Evolutionary conservation across 2,329 filamentous ascomycete genomes (phyloP).

Genomic region (Fusarium burgessii): DNA sequence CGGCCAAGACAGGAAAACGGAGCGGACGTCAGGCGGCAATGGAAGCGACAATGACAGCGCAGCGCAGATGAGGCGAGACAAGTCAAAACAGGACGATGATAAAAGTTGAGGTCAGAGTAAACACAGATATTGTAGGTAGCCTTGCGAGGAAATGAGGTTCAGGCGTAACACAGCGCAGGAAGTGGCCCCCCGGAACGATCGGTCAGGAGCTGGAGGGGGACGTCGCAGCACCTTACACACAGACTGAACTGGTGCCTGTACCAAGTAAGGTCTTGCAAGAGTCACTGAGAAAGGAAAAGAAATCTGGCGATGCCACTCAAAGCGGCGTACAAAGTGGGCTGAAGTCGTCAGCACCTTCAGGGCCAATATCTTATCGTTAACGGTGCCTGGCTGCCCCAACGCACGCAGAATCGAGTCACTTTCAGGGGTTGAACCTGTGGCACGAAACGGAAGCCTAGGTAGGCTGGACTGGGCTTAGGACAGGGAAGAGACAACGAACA

Average conservation of each 20-base stretch:
- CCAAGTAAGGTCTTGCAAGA: constrained; percentile 1
- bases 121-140: constrained; percentile 21
- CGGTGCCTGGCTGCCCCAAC: constrained; percentile 13
- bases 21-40: constrained; percentile 28
- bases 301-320: constrained; percentile 34
- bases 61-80: constrained; percentile 11
- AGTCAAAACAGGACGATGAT: not conserved
- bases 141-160: constrained; percentile 18
- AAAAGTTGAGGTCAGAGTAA: constrained; percentile 20
- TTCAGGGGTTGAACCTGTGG: constrained; percentile 27
- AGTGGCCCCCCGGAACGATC: constrained; percentile 44
- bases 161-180: constrained; percentile 17
- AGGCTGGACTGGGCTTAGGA: not conserved
- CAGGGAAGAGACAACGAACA: constrained; percentile 12
- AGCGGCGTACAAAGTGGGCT: constrained; percentile 40
- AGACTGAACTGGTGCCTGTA: constrained; percentile 9
- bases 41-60: constrained; percentile 25
- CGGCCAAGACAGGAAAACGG: constrained; percentile 14
- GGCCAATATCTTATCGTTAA: constrained; percentile 32
- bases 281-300: constrained; percentile 20
- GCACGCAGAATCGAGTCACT: constrained; percentile 39
- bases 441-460: constrained; percentile 16
- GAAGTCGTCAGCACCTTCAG: constrained; percentile 35
- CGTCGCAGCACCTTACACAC: not conserved
- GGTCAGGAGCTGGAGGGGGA: constrained; percentile 37